Evolutionary conservation across 2,329 filamentous ascomycete species (phyloP).

Genomic region (Clarireedia homoeocarpa): DNA sequence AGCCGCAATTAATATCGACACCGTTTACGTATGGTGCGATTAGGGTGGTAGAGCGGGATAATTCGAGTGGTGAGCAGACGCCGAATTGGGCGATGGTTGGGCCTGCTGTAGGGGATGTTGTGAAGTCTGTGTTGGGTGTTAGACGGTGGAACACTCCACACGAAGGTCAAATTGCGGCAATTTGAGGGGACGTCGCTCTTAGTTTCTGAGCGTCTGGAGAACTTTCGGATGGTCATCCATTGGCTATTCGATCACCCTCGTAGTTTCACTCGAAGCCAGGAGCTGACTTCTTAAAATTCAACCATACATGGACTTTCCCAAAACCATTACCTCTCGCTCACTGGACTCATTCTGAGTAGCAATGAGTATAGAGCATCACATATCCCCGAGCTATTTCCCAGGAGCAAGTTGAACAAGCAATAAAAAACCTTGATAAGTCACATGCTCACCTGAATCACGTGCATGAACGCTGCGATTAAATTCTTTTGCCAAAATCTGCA

Average conservation of each 20-base stretch:
- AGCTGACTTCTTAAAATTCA: too few species aligned
- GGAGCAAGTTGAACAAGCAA: background rate
- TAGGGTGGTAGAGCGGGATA: conserved; percentile 54
- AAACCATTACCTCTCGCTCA: too few species aligned
- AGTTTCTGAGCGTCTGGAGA: background rate
- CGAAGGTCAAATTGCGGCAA: background rate
- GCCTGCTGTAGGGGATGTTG: conserved; percentile 46
- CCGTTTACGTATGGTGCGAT: conserved; percentile 55
- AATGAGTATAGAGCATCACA: too few species aligned
- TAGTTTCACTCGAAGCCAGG: too few species aligned
- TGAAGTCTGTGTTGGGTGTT: conserved; percentile 43
- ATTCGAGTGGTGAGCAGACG: conserved; percentile 51
- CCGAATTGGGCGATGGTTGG: conserved; percentile 63
- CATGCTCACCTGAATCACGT: conserved; percentile 46
- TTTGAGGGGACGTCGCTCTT: background rate
- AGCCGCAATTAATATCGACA: conserved; percentile 66
- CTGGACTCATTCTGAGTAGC: too few species aligned
- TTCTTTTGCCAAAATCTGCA: conserved; percentile 53
- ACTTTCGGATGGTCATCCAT: background rate
- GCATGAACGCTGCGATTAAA: conserved; percentile 55
- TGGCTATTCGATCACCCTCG: too few species aligned
- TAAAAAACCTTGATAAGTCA: background rate
- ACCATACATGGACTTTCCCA: too few species aligned
- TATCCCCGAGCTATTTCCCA: too few species aligned
- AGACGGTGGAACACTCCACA: background rate